These are phyloP conservation scores for Colletotrichum zoysiae DNA, from an alignment of 2,329 filamentous ascomycete genomes.

Conservation along the genomic window DNA sequence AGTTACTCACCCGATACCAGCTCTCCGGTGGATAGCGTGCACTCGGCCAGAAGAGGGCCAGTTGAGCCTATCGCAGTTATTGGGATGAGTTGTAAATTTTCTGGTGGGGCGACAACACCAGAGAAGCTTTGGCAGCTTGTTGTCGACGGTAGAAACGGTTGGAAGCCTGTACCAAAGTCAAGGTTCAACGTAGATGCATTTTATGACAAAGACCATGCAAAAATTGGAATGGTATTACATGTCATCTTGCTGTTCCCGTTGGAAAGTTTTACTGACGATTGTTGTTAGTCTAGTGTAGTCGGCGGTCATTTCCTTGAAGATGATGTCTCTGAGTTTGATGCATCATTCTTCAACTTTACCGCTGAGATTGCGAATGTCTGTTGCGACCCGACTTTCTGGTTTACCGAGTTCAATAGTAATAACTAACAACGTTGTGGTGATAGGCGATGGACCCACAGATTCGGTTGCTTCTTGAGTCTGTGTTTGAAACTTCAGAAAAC, in stretches of 20 bases:
- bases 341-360: slow-evolving; percentile 35
- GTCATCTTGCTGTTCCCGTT: too few species aligned
- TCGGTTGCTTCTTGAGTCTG: slow-evolving; percentile 26
- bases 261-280: too few species aligned
- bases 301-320: slow-evolving; percentile 28
- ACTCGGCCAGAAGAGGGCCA: slow-evolving; percentile 8
- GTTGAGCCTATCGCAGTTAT: slow-evolving; percentile 44
- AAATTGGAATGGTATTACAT: slow-evolving; percentile 9
- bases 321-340: slow-evolving; percentile 27
- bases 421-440: too few species aligned
- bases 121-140: slow-evolving; percentile 43
- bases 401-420: too few species aligned
- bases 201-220: slow-evolving; percentile 16
- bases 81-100: slow-evolving; percentile 45
- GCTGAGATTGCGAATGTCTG: slow-evolving; percentile 24
- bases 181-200: slow-evolving; percentile 29
- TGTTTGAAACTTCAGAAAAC: slow-evolving; percentile 29
- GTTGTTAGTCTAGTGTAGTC: slow-evolving; percentile 12
- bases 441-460: slow-evolving; percentile 36
- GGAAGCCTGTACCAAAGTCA: slow-evolving; percentile 26
- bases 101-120: slow-evolving; percentile 41
- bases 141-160: slow-evolving; percentile 10
- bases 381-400: too few species aligned
- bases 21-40: slow-evolving; percentile 24
- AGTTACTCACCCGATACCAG: slow-evolving; percentile 10